These are phyloP conservation scores for Linum tenue DNA, from an alignment of 345 rosid species.

Conservation along the genomic window DNA sequence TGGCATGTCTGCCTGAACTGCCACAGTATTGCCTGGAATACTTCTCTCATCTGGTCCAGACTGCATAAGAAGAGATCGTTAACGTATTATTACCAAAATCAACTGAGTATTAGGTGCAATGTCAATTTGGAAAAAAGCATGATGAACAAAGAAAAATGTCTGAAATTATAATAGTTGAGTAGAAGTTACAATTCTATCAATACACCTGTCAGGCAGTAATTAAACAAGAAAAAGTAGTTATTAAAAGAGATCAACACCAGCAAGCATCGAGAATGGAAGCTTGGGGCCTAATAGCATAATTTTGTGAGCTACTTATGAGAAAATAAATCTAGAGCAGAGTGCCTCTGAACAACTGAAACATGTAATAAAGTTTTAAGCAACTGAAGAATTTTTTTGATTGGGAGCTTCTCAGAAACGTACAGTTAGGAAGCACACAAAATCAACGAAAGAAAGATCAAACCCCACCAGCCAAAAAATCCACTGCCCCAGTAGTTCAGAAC, in stretches of 20 bases:
- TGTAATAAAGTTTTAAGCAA: background rate
- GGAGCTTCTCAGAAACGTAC: background rate
- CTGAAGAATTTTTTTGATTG: background rate
- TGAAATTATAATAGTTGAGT: no score
- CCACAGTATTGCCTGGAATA: slow-evolving; percentile 28
- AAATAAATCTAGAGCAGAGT: background rate
- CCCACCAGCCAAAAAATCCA: no score
- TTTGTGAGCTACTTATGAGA: background rate
- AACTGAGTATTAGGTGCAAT: background rate
- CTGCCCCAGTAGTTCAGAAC: no score
- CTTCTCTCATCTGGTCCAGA: slow-evolving; percentile 33
- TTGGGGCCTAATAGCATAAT: background rate
- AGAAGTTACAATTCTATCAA: background rate
- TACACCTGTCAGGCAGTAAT: background rate
- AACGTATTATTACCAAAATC: background rate
- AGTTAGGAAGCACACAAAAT: no score
- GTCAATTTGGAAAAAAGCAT: background rate
- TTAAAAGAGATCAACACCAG: background rate
- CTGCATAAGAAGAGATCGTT: slow-evolving; percentile 1
- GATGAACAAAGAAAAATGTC: background rate
- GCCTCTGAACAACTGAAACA: background rate
- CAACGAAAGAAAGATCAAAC: no score
- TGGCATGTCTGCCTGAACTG: slow-evolving; percentile 30
- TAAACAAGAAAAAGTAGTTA: no score
- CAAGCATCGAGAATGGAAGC: background rate